phyloP scores from a whole-genome alignment of 2,329 filamentous ascomycete genomes.

The Aspergillus flavus region DNA sequence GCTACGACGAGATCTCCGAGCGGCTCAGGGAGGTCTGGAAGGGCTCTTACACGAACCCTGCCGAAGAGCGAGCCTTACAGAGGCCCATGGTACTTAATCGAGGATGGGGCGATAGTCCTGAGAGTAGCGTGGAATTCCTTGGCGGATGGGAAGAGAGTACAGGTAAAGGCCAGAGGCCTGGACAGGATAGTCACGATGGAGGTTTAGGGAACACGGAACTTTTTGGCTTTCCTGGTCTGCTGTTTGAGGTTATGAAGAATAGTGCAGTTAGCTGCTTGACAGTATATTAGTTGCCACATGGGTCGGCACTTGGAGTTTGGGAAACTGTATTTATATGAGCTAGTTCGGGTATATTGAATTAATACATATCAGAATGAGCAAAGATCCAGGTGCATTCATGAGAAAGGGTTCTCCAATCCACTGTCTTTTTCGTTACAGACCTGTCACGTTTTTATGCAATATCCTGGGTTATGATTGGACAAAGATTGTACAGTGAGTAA shows the following conservation, averaged over 20 bases:
- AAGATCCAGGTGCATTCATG: not conserved
- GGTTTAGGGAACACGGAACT: constrained; percentile 75
- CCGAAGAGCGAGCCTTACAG: constrained; percentile 57
- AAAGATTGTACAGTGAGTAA: not conserved
- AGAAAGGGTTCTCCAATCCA: not conserved
- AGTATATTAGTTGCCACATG: constrained; percentile 63
- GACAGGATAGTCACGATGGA: constrained; percentile 49
- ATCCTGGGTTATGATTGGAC: not conserved
- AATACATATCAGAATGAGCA: not conserved
- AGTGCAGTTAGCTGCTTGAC: constrained; percentile 87
- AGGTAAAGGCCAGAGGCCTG: constrained; percentile 47
- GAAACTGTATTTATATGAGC: not conserved
- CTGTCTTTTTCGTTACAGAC: not conserved
- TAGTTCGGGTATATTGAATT: not conserved
- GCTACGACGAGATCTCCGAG: constrained; percentile 72
- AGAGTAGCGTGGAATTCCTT: constrained; percentile 82
- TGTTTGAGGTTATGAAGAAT: constrained; percentile 96
- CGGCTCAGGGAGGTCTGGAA: constrained; percentile 71
- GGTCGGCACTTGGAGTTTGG: not conserved
- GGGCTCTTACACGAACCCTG: constrained; percentile 60
- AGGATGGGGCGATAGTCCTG: constrained; percentile 88
- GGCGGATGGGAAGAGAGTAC: constrained; percentile 82
- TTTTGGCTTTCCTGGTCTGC: constrained; percentile 88
- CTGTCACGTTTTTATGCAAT: not conserved
- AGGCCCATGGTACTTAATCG: constrained; percentile 82